Base-by-base conservation (phyloP, 768 basidiomycete genomes). In the Filobasidium wieringae region DNA sequence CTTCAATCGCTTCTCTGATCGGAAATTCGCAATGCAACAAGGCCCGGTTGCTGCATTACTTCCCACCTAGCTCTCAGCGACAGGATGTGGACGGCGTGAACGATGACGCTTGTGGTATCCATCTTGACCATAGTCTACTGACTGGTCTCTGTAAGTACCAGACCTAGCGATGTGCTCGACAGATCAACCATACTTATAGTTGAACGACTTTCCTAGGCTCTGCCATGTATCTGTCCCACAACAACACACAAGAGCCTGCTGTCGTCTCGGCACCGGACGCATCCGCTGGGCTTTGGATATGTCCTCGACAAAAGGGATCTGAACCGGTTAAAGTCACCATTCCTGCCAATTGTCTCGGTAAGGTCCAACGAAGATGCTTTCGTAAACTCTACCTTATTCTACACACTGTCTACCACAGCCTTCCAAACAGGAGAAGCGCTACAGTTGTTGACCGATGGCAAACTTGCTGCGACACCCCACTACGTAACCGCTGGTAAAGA, bases 351-450 rank as follows among this genome's bases (percentile, higher is more conserved):
- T 70, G 66, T 47, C 60, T 68, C 7, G 67, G 68, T 68, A 50
- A 27, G 67, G 55, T 22, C 27, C 9, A n/a, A n/a, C n/a, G 2
- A 15, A 40, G 26, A 2, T 4, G 5, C 43, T 14, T 47, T 7
- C 22, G 3, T 5, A 11, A 40, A 40, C 17, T 11, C 4, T n/a
- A n/a, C n/a, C n/a, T n/a, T n/a, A n/a, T n/a, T n/a, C n/a, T n/a
- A n/a, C n/a, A n/a, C n/a, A n/a, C n/a, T n/a, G n/a, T 51, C 19
- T 3, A 4, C 6, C 1, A 2, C 51, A 52, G 93, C 92, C 2
- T 96, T 99, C 74, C 95, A 99, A 72, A 97, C 91, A 0, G 95
- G 95, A 6, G 91, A 99, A 75, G 88, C 93, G 8, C 80, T 99
- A 22, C 84, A 95, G 71, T 77, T 96, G 24, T 84, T 92, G 24